Evolutionary conservation across 2,329 filamentous ascomycete genomes (phyloP), one percentile per base, ranked within the genome.

Genomic region (Coniochaeta sp.): DNA sequence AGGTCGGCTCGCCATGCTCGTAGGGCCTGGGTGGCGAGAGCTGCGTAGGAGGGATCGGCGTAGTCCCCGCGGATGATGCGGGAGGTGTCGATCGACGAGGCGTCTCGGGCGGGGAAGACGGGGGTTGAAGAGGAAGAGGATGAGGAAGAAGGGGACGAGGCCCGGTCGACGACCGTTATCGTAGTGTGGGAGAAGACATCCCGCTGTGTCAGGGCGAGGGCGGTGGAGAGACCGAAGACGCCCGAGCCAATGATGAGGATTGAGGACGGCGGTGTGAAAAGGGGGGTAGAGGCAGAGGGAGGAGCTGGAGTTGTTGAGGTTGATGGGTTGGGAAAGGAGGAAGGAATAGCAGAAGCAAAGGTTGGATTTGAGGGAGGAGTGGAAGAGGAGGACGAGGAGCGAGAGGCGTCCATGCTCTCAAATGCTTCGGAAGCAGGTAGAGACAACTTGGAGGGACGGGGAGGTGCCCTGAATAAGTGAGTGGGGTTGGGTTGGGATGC

Each of bases 21-120:
- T 61, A 89, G 87, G 1, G 91, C 90, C 31, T 81, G 73, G 16
- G 81, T 76, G 18, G 86, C 90, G 45, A 97, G 81, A 14, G 75
- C 71, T 6, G 89, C 81, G 68, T 97, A 97, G 20, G 84, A 79
- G 0, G 81, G 72, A 63, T 92, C 84, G 5, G 88, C 85, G 64
- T 97, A 97, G 74, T 97, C 92, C 49, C 81, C 71, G 52, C 83
- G 76, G 57, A 86, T 75, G 59, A 86, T 83, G 57, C 83, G 78
- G 13, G 81, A 85, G 4, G 74, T 75, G 68, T 86, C 83, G 61
- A 85, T 76, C 57, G 78, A 82, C 49, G 81, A 76, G 52, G 76
- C 75, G 60, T 86, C 81, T 40, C 73, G 69, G 6, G 80, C 73
- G 2, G 82, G 82, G 61, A 85, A 84, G 32, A 85, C 77, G 24